These are phyloP conservation scores for Tylopilus felleus DNA, from an alignment of 768 basidiomycete species.

Conservation along the genomic window DNA sequence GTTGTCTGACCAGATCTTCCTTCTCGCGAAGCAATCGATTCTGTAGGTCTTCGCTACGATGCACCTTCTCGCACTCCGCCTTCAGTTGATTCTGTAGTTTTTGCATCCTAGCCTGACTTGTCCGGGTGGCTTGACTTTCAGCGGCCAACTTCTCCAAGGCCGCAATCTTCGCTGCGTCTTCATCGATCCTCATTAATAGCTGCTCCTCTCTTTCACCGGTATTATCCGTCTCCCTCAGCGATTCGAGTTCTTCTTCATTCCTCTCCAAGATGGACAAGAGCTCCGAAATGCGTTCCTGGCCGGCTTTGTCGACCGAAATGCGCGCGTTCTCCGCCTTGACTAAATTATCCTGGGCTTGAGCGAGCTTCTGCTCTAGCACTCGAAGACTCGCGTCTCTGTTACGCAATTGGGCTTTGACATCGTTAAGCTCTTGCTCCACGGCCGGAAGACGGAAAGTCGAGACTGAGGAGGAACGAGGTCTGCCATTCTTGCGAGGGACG, in stretches of 20 bases:
- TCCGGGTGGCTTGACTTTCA: constrained; percentile 35
- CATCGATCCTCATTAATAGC: constrained; percentile 63
- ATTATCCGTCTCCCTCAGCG: constrained; percentile 37
- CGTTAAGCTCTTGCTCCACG: constrained; percentile 56
- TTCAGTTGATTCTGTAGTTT: constrained; percentile 41
- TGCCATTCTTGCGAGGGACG: constrained; percentile 35
- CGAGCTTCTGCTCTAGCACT: constrained; percentile 44
- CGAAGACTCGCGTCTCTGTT: constrained; percentile 46
- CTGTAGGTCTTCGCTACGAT: constrained; percentile 42
- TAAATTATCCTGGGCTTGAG: constrained; percentile 46
- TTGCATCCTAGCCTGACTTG: constrained; percentile 35
- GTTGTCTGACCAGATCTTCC: constrained; percentile 45
- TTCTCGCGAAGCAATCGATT: constrained; percentile 51
- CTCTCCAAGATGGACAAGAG: constrained; percentile 46
- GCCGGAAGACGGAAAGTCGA: constrained; percentile 47
- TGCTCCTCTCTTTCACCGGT: constrained; percentile 55
- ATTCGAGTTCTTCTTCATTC: constrained; percentile 57
- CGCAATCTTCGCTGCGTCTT: constrained; percentile 64
- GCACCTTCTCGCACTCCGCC: constrained; percentile 39
- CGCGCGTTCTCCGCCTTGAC: constrained; percentile 58
- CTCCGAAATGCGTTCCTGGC: constrained; percentile 42
- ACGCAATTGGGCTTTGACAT: constrained; percentile 40
- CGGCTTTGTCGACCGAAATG: constrained; percentile 48
- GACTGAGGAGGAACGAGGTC: constrained; percentile 58
- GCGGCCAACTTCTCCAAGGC: constrained; percentile 50